Base-by-base conservation (phyloP, 192 early-diverging fungal genomes). In the Funneliformis mosseae region DNA sequence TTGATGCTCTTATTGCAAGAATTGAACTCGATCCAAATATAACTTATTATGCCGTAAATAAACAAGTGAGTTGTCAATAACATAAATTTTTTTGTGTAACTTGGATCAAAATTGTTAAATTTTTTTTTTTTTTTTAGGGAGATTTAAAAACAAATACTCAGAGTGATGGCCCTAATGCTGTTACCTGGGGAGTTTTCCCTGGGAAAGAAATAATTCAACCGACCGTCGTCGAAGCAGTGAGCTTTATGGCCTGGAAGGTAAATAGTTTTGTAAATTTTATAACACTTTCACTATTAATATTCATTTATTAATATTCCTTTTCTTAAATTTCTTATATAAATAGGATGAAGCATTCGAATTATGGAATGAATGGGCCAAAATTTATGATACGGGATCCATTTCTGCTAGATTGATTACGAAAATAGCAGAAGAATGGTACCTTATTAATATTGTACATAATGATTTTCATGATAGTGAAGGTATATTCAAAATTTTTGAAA, bases 101-200 rank as follows among this genome's bases (percentile, higher is more conserved):
- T 48, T 21, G 28, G 14, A 38, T 27, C 42, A 55, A 18, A 8
- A 10, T 33, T 73, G 48, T 28, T n/a, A 55, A 45, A 11, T 78
- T 39, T n/a, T 27, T 33, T 23, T 16, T 70, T 68, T 76, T 63
- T 70, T 60, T 46, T 33, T 88, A 84, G 80, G 97, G 98, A 68
- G 94, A 99, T 80, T 87, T 99, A 82, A 85, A 88, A 67, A 97
- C 97, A 50, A 99, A 99, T 86, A 94, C 92, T 67, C 85, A 91
- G 41, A 89, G 86, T 45, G 96, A 97, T 84, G 89, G 90, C 16
- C 94, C 97, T 33, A 99, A 97, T 82, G 97, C 96, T 14, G 92
- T 99, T 6, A 98, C 98, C 2, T 99, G 98, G 98, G 98, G 98
- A 66, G 97, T 99, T 10, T 99, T 99, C 87, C 96, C 96, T 8